phyloP scores from a whole-genome alignment of 148 eudicot genomes.

The Gaultheria prostrata region DNA sequence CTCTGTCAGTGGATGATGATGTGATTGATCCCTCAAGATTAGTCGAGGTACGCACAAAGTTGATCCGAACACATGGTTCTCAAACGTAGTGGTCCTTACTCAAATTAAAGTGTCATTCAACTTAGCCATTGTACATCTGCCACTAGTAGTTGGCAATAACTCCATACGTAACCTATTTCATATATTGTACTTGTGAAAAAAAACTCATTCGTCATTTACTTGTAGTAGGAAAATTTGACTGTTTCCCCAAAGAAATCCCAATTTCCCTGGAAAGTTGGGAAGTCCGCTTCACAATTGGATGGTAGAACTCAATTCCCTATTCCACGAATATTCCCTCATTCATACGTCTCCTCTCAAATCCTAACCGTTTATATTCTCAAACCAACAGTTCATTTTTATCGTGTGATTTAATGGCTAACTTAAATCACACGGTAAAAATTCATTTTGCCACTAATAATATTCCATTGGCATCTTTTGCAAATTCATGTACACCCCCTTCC shows the following conservation, averaged over 20 bases:
- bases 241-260: neutral
- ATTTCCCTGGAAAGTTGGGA: neutral
- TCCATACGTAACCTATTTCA: too few relatives aligned
- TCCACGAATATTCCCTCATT: slow-evolving; percentile 4
- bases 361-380: neutral
- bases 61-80: too few relatives aligned
- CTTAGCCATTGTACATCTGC: too few relatives aligned
- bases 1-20: too few relatives aligned
- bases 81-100: too few relatives aligned
- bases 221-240: neutral
- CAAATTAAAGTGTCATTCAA: too few relatives aligned
- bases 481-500: neutral
- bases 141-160: too few relatives aligned
- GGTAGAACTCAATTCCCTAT: neutral
- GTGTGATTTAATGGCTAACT: too few relatives aligned
- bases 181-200: too few relatives aligned
- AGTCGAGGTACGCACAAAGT: too few relatives aligned
- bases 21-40: too few relatives aligned
- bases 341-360: neutral
- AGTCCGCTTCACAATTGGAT: neutral
- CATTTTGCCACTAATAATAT: slow-evolving; percentile 14
- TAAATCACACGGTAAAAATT: neutral
- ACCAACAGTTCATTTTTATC: neutral
- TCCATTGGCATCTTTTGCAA: slow-evolving; percentile 30
- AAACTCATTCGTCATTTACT: neutral